These are phyloP conservation scores for Jacaranda mimosifolia DNA, from an alignment of 257 asterid species.

Conservation along the genomic window DNA sequence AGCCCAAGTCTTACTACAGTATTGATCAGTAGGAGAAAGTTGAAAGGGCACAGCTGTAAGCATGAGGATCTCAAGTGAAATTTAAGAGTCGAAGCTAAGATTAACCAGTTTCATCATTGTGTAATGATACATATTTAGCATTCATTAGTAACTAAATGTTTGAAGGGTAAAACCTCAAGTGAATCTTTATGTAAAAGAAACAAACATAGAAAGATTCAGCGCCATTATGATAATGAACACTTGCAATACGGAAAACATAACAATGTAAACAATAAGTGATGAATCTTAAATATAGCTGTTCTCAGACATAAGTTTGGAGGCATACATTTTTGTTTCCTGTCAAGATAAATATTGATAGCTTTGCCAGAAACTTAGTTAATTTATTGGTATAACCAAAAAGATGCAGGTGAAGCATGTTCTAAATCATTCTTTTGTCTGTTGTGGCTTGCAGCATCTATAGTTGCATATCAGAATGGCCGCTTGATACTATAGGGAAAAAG, in stretches of 20 bases:
- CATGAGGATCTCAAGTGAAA: not conserved
- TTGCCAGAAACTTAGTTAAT: not conserved
- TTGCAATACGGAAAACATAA: not conserved
- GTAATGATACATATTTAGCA: not conserved
- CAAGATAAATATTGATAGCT: not conserved
- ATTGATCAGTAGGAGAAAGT: not conserved
- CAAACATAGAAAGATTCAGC: not conserved
- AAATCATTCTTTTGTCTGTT: not conserved
- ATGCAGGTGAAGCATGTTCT: not conserved
- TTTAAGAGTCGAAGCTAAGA: not conserved
- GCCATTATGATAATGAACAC: not conserved
- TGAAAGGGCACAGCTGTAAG: not conserved
- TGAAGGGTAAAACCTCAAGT: constrained; percentile 6
- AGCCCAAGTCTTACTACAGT: not conserved
- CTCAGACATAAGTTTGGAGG: not conserved
- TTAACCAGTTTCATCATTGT: not conserved
- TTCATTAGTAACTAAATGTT: not conserved
- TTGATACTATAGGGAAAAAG: not conserved
- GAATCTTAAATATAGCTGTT: not conserved
- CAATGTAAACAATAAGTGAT: not conserved
- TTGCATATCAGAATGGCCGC: not conserved
- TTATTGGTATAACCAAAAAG: not conserved
- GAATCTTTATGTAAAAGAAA: not conserved
- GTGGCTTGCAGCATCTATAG: not conserved
- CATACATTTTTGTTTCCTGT: not conserved